A percentile compares a stretch with the other conserved stretches of the same genome.
These are phyloP conservation scores for Desmodesmus armatus DNA, from an alignment of 139 green algal genomes.

Conservation along the genomic window DNA sequence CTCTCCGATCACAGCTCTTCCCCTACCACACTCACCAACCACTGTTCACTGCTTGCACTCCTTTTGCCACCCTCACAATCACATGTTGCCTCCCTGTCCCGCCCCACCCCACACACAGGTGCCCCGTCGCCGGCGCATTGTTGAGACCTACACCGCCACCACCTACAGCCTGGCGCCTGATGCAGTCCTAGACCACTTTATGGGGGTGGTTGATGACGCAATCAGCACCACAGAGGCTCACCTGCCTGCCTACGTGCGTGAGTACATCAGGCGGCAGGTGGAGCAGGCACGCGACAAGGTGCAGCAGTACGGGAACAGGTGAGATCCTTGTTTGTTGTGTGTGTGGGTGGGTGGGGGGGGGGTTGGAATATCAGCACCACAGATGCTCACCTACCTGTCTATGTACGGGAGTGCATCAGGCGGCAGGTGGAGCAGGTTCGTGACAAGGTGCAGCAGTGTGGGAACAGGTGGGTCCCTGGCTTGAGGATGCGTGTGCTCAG, in stretches of 20 bases:
- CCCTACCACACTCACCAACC: no score
- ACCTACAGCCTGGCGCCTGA: constrained; percentile 61
- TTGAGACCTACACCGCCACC: constrained; percentile 67
- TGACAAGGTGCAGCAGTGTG: constrained; percentile 41
- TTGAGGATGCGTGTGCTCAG: no score
- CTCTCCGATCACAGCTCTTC: neutral
- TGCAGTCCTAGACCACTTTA: constrained; percentile 55
- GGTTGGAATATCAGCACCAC: neutral
- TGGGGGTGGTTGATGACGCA: constrained; percentile 54
- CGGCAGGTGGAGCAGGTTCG: constrained; percentile 45
- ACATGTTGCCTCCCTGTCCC: neutral
- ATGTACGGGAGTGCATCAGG: constrained; percentile 43
- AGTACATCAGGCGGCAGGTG: constrained; percentile 52
- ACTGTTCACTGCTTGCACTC: constrained; percentile 35
- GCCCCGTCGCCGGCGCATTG: constrained; percentile 59
- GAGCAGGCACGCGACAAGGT: constrained; percentile 40
- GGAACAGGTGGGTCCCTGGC: constrained; percentile 58
- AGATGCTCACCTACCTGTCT: neutral
- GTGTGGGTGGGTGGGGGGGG: neutral
- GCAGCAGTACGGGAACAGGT: constrained; percentile 59
- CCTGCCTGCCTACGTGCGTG: constrained; percentile 53
- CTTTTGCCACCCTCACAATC: constrained; percentile 60
- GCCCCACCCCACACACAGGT: no score
- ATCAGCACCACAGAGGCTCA: constrained; percentile 45
- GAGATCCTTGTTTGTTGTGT: neutral